Conservation (phyloP, 371 early-diverging fungal genomes). For the Scutellospora calospora region DNA sequence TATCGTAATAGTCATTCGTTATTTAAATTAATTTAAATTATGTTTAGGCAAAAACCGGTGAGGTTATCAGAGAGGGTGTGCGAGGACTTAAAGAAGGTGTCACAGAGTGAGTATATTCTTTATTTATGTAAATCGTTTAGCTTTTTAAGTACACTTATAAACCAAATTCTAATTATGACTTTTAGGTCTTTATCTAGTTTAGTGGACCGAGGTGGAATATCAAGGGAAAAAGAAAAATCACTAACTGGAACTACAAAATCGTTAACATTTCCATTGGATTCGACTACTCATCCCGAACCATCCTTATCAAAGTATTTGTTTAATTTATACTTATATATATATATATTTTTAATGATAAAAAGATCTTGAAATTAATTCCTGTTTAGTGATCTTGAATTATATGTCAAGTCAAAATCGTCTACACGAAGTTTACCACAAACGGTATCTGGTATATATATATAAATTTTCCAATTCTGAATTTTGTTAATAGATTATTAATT, state of each 20-base stretch:
- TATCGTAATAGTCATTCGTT: neutral
- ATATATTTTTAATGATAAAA: neutral
- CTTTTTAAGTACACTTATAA: neutral
- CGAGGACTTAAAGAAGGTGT: slow-evolving; percentile 31
- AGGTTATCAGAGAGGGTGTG: slow-evolving; percentile 23
- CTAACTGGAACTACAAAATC: neutral
- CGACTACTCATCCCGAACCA: neutral
- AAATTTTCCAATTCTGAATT: no score
- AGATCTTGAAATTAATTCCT: neutral
- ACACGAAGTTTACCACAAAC: neutral
- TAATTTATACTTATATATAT: neutral
- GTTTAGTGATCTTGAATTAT: neutral
- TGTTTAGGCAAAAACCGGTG: slow-evolving; percentile 40
- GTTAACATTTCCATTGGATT: neutral
- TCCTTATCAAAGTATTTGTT: neutral
- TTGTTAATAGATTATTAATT: neutral
- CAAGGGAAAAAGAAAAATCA: slow-evolving; percentile 29
- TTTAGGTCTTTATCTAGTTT: slow-evolving; percentile 34
- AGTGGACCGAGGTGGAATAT: neutral
- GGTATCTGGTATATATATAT: neutral
- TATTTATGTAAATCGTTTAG: neutral
- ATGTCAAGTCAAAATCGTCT: neutral
- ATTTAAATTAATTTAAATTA: no score
- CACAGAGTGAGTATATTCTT: slow-evolving; percentile 39
- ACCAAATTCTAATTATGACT: neutral